Conservation (phyloP, 495 filamentous ascomycete species). For the Aspergillus sclerotiicarbonarius region DNA sequence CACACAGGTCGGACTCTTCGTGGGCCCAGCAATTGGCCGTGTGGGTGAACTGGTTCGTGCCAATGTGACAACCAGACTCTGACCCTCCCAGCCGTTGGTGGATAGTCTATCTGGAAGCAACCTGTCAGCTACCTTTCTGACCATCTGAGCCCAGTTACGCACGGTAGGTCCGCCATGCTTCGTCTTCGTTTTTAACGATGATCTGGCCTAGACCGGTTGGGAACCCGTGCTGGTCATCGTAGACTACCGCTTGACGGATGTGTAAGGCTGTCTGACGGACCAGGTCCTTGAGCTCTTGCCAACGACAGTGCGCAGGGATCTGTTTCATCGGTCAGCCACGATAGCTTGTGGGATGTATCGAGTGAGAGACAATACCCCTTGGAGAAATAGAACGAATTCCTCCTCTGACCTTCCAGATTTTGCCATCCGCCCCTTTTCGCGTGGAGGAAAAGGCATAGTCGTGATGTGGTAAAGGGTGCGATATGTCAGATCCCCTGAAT, state of each 20-base stretch:
- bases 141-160: constrained; percentile 11
- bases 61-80: constrained; percentile 44
- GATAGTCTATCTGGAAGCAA: constrained; percentile 37
- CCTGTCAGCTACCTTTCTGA: neutral
- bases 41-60: constrained; percentile 44
- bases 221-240: constrained; percentile 46
- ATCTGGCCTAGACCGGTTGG: constrained; percentile 48
- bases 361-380: constrained; percentile 35
- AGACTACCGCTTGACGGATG: constrained; percentile 49
- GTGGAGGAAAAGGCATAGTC: constrained; percentile 32
- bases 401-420: constrained; percentile 40
- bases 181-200: constrained; percentile 49
- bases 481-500: neutral
- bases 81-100: constrained; percentile 47
- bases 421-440: constrained; percentile 31
- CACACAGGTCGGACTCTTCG: constrained; percentile 37
- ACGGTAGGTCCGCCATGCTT: constrained; percentile 50
- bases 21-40: constrained; percentile 45
- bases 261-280: constrained; percentile 47
- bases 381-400: constrained; percentile 48
- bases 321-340: constrained; percentile 21
- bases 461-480: neutral
- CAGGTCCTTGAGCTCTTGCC: constrained; percentile 50
- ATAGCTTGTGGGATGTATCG: neutral
- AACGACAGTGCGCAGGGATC: constrained; percentile 48